Evolutionary conservation across 2,329 filamentous ascomycete species (phyloP).

Genomic region (Colletotrichum graminicola): DNA sequence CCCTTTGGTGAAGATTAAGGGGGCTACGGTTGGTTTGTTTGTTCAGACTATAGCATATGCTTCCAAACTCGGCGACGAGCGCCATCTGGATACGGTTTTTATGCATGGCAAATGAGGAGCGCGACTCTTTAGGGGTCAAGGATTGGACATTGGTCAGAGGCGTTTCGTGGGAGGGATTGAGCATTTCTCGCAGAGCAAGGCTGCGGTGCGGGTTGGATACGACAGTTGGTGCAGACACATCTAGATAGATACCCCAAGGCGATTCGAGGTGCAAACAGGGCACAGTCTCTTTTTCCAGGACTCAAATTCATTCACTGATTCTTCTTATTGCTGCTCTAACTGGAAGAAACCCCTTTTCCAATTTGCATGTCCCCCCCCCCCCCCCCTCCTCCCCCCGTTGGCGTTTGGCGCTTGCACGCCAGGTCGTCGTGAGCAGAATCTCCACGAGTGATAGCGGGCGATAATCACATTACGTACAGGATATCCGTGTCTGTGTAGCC

Average conservation of each 20-base stretch:
- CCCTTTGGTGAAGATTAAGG: conserved; percentile 34
- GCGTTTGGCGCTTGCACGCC: not conserved
- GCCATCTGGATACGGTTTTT: not conserved
- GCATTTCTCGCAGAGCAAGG: not conserved
- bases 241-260: conserved; percentile 5
- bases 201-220: not conserved
- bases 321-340: conserved; percentile 3
- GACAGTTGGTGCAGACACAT: not conserved
- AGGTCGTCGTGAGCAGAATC: not conserved
- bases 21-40: not conserved
- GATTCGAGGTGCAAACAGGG: not conserved
- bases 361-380: conserved; percentile 1
- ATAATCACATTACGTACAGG: conserved; percentile 36
- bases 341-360: not conserved
- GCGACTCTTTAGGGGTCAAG: not conserved
- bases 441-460: not conserved
- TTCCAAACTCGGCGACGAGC: not conserved
- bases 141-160: not conserved
- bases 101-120: no score
- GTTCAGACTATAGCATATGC: not conserved
- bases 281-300: not conserved
- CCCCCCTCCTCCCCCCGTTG: no score
- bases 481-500: conserved; percentile 34
- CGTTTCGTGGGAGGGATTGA: not conserved
- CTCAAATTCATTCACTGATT: not conserved